phyloP scores from a whole-genome alignment of 129 eudicot species.

The Scalesia atractyloides region DNA sequence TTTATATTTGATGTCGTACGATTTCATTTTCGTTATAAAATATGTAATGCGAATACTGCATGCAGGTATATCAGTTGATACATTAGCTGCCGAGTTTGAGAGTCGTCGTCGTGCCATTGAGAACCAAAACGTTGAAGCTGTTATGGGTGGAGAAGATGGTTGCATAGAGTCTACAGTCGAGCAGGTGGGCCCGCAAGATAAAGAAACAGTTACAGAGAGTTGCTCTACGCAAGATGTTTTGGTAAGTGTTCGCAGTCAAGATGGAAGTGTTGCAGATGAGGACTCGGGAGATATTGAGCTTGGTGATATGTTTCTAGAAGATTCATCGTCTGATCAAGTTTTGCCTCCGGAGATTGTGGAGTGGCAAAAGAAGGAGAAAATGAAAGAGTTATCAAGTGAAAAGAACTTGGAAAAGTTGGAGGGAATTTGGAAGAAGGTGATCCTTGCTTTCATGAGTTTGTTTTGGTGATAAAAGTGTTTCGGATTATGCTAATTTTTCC shows the following conservation, averaged over 20 bases:
- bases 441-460: conserved; percentile 29
- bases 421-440: conserved; percentile 97
- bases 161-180: conserved; percentile 23
- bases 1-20: conserved; percentile 3
- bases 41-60: conserved; percentile 18
- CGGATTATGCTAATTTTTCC: conserved; percentile 9
- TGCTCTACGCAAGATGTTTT: conserved; percentile 32
- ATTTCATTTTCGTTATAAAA: background rate
- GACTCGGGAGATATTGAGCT: conserved; percentile 77
- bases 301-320: conserved; percentile 80
- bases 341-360: conserved; percentile 57
- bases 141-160: conserved; percentile 30
- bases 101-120: conserved; percentile 37
- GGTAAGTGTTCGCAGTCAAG: conserved; percentile 35
- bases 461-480: conserved; percentile 23
- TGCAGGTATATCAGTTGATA: conserved; percentile 75
- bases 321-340: conserved; percentile 44
- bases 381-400: conserved; percentile 64
- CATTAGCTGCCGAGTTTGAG: conserved; percentile 56
- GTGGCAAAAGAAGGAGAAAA: conserved; percentile 73
- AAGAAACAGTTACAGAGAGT: conserved; percentile 24
- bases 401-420: conserved; percentile 77
- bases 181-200: conserved; percentile 30
- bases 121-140: conserved; percentile 37
- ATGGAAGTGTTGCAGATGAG: conserved; percentile 43